Evolutionary conservation across 2,329 filamentous ascomycete genomes (phyloP).

Genomic region (Thyridium curvatum): DNA sequence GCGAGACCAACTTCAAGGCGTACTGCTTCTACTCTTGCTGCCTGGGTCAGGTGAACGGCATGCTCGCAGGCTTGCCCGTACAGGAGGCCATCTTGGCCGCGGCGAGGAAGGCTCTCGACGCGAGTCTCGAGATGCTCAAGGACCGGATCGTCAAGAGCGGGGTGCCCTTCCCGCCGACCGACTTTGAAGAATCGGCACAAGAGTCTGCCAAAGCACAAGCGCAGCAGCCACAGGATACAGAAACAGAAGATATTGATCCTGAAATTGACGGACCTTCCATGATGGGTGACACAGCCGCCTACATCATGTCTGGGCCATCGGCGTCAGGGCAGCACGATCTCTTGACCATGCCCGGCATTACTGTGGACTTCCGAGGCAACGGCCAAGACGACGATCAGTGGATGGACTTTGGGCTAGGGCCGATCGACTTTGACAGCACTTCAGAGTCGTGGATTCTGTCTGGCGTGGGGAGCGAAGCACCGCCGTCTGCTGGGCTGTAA

Average conservation of each 20-base stretch:
- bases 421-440: not conserved
- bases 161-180: too few species aligned
- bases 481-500: too few species aligned
- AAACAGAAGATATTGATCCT: not conserved
- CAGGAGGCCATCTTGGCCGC: not conserved
- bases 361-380: not conserved
- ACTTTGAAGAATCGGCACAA: too few species aligned
- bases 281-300: not conserved
- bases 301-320: not conserved
- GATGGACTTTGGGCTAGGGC: slow-evolving; percentile 2
- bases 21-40: slow-evolving; percentile 8
- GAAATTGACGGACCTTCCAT: not conserved
- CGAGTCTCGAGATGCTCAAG: slow-evolving; percentile 1
- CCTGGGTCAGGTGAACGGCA: slow-evolving; percentile 10
- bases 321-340: not conserved
- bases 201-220: too few species aligned
- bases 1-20: slow-evolving; percentile 14
- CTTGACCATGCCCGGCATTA: not conserved
- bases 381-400: not conserved
- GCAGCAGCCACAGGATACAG: not conserved
- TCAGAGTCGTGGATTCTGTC: not conserved
- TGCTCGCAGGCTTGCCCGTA: slow-evolving; percentile 3
- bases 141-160: too few species aligned
- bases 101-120: not conserved
- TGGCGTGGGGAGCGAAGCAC: not conserved